phyloP scores from a whole-genome alignment of 2,329 filamentous ascomycete species.

The Microascus cirrosus region DNA sequence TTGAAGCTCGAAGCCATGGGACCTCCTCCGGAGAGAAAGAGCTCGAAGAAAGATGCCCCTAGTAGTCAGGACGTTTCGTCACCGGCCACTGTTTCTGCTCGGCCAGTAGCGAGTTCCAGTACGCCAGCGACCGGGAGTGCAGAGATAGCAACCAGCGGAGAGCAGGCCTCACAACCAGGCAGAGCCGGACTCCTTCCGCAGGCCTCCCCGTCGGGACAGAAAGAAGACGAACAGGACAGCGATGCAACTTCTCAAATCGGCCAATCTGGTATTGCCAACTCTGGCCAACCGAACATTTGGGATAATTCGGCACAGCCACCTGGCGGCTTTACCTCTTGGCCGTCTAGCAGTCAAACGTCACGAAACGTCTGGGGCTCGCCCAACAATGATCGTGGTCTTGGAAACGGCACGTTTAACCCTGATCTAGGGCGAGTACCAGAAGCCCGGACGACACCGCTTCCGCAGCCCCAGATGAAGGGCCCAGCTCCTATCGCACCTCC shows the following conservation, averaged over 20 bases:
- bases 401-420: constrained; percentile 66
- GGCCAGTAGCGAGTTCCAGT: not conserved
- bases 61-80: not conserved
- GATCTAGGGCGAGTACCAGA: constrained; percentile 41
- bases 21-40: constrained; percentile 49
- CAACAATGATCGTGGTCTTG: constrained; percentile 59
- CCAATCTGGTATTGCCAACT: not conserved
- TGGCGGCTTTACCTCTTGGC: constrained; percentile 3
- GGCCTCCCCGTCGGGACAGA: not conserved
- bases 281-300: constrained; percentile 4
- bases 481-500: constrained; percentile 35
- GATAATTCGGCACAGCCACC: constrained; percentile 3
- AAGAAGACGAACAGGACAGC: not conserved
- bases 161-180: not conserved
- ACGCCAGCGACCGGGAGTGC: not conserved
- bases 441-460: constrained; percentile 19
- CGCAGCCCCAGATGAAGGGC: constrained; percentile 13
- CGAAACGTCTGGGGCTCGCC: constrained; percentile 67
- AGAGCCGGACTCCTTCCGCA: not conserved
- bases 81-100: constrained; percentile 15
- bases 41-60: constrained; percentile 37
- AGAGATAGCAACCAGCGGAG: not conserved
- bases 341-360: constrained; percentile 21
- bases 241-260: not conserved
- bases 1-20: constrained; percentile 63